Conservation (phyloP, 106 monocot species). For the Gastrodia elata region DNA sequence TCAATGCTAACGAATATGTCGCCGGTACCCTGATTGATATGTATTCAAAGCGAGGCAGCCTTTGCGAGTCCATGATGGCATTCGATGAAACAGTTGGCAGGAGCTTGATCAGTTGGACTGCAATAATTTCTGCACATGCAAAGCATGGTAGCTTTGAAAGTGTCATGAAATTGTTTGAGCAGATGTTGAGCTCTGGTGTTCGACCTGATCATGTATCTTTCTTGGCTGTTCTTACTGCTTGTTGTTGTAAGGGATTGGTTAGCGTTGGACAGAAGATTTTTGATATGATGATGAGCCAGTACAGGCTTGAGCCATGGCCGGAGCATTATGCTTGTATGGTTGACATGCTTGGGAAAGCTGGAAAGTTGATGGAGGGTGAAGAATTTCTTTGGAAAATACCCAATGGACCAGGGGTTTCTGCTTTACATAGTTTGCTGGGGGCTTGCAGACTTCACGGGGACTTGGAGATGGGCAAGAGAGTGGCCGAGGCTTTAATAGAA, state of each 20-base stretch:
- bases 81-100: slow-evolving; percentile 30
- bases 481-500: slow-evolving; percentile 46
- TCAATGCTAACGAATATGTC: slow-evolving; percentile 45
- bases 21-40: slow-evolving; percentile 58
- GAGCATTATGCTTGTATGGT: slow-evolving; percentile 87
- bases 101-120: slow-evolving; percentile 64
- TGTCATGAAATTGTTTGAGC: slow-evolving; percentile 52
- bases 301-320: slow-evolving; percentile 47
- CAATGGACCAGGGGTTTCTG: slow-evolving; percentile 38
- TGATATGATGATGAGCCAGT: slow-evolving; percentile 26
- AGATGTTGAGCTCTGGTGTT: slow-evolving; percentile 36
- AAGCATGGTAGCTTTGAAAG: slow-evolving; percentile 45
- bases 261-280: slow-evolving; percentile 40
- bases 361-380: slow-evolving; percentile 65
- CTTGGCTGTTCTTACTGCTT: slow-evolving; percentile 68
- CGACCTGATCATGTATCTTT: slow-evolving; percentile 52
- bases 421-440: slow-evolving; percentile 76
- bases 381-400: slow-evolving; percentile 36
- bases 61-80: slow-evolving; percentile 29
- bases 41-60: slow-evolving; percentile 58
- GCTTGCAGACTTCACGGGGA: slow-evolving; percentile 66
- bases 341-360: slow-evolving; percentile 83
- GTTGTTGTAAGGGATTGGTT: slow-evolving; percentile 62
- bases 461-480: slow-evolving; percentile 46
- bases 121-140: slow-evolving; percentile 65